Evolutionary conservation across 768 basidiomycete genomes (phyloP), one percentile per base, ranked within the genome.

Genomic region (Pulveroboletus sp.): DNA sequence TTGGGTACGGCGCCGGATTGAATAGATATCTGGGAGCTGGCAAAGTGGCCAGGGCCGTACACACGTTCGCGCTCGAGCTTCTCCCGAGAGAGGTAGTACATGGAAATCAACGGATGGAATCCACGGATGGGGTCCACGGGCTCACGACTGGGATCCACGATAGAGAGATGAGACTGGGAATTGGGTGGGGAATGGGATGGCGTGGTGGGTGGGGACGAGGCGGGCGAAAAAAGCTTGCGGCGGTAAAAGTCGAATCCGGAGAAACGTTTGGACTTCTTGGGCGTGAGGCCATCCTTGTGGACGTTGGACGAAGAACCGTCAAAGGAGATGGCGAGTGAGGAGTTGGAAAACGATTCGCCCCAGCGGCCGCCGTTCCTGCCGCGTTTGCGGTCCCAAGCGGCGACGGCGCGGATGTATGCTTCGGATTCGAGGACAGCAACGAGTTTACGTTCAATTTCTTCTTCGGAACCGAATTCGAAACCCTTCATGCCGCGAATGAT

Each of bases 11-110:
- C 43, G 52, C 59, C 58, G 0, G 67, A 60, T 47, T 74, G 66
- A 14, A 90, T 63, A 21, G 85, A 87, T 11, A 94, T 70, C 64
- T 94, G 92, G 0, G 94, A 97, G 45, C 81, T 88, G 3, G 97
- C 97, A 68, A 99, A 99, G 53, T 90, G 84, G 4, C 94, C 94
- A 0, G 85, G 85, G 0, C 95, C 97, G 67, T 94, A 98, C 7
- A 99, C 89, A 43, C 81, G 78, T 58, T 99, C 97, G 46, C 97
- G 76, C 63, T 98, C 94, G 62, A 94, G 75, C 76, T 97, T 98
- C 74, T 99, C 97, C 45, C 91, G 77, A 5, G 94, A 90, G 17
- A 99, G 82, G 72, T 85, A 97, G 67, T 99, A 99, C 72, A 99
- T 97, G 25, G 94, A 92, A 39, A 98, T 79, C 23, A 99, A 77